These are phyloP conservation scores for Cnidoscolus chayamansa DNA, from an alignment of 441 rosid species.

Conservation along the genomic window DNA sequence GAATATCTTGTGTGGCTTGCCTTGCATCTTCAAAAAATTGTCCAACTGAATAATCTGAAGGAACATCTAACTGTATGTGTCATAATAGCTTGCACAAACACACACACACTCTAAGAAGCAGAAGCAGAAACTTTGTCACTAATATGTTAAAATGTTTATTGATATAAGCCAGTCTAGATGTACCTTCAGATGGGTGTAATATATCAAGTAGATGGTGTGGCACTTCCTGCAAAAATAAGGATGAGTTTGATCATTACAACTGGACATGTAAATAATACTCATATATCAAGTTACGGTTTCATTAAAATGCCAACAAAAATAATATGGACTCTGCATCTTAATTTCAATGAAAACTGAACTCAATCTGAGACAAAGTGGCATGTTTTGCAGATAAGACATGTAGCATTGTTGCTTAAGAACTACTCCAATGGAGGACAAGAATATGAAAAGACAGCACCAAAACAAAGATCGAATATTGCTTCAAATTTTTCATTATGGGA, in stretches of 20 bases:
- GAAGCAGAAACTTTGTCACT: neutral
- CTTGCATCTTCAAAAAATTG: conserved; percentile 69
- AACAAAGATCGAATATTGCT: neutral
- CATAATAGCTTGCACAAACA: neutral
- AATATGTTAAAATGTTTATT: conserved; percentile 4
- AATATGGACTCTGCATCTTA: neutral
- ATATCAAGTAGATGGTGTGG: conserved; percentile 84
- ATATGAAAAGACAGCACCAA: neutral
- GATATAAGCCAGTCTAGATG: conserved; percentile 11
- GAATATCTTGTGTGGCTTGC: conserved; percentile 60
- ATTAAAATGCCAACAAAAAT: conserved; percentile 3
- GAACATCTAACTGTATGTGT: conserved; percentile 13
- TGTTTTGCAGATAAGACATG: neutral
- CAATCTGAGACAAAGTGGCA: neutral
- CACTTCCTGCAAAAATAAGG: conserved; percentile 52
- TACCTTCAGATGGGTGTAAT: conserved; percentile 80
- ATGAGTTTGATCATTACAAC: neutral
- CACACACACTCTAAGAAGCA: neutral
- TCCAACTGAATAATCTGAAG: conserved; percentile 83
- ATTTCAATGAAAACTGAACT: neutral
- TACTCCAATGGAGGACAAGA: neutral
- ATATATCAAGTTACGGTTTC: neutral
- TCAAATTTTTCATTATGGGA: neutral
- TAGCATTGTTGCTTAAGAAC: neutral
- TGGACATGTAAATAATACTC: neutral